A percentile compares a stretch with the other conserved stretches of the same genome.
These are phyloP conservation scores for Cyberlindnera xishuangbannaensis DNA, from an alignment of 805 yeast genomes.

Conservation along the genomic window DNA sequence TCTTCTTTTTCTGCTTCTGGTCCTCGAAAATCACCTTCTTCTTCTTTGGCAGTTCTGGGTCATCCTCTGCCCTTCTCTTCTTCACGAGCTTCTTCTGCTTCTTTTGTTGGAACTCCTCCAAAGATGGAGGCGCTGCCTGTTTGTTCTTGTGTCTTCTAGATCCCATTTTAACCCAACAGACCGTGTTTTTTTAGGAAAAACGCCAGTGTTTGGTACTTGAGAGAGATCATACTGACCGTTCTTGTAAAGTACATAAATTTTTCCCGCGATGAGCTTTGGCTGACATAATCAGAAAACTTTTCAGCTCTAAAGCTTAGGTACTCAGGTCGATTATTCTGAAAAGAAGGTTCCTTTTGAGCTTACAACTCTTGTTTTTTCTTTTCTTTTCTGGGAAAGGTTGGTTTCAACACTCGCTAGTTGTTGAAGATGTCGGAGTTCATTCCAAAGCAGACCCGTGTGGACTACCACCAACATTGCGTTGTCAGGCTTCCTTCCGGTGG, in stretches of 20 bases:
- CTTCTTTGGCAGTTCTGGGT: conserved; percentile 8
- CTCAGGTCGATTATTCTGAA: no score
- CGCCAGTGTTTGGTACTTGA: no score
- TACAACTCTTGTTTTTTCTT: not conserved
- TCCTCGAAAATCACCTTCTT: no score
- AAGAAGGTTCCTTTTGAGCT: not conserved
- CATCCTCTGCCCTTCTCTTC: conserved; percentile 2
- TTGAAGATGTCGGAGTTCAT: no score
- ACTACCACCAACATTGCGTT: conserved; percentile 38
- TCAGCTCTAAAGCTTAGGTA: no score
- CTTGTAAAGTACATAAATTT: no score
- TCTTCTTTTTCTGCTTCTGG: conserved; percentile 15
- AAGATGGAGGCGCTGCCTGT: conserved; percentile 87
- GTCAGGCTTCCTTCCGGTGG: conserved; percentile 80
- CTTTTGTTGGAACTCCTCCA: conserved; percentile 69
- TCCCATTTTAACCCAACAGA: no score
- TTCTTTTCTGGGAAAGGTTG: not conserved
- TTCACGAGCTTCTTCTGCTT: conserved; percentile 23
- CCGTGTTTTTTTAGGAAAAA: no score
- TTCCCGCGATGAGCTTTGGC: no score
- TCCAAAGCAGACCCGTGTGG: conserved; percentile 17
- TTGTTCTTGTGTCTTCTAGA: conserved; percentile 82
- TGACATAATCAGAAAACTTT: no score
- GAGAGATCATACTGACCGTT: no score
- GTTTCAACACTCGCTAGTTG: no score